Percentiles rank a stretch among this genome's conserved stretches.
Conservation (phyloP, 2,329 filamentous ascomycete species). For the Metarhizium anisopliae region DNA sequence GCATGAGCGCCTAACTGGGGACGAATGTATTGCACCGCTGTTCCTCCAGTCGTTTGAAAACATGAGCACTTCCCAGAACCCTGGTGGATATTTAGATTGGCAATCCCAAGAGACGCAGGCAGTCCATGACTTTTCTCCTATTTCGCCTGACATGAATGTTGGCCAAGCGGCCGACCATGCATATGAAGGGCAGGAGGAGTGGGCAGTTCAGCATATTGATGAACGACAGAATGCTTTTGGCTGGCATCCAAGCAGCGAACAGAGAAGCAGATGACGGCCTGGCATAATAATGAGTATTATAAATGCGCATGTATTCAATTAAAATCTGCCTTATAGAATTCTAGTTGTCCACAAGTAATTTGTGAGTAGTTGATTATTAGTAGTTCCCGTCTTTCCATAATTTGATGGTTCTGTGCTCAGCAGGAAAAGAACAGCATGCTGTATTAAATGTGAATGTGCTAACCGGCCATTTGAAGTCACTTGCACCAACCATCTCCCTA, state of each 20-base stretch:
- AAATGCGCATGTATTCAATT: neutral
- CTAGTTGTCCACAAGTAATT: neutral
- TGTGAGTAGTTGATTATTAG: too few relatives aligned
- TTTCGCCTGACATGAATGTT: neutral
- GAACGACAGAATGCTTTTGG: neutral
- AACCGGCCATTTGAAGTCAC: too few relatives aligned
- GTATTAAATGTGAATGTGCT: too few relatives aligned
- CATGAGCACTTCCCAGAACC: neutral
- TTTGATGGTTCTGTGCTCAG: too few relatives aligned
- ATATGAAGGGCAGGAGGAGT: neutral
- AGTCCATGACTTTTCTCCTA: neutral
- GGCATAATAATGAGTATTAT: neutral
- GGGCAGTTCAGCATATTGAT: neutral
- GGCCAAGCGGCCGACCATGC: neutral
- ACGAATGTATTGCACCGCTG: conserved; percentile 6
- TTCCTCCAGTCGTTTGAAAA: conserved; percentile 1
- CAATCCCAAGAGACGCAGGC: neutral
- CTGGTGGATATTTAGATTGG: neutral
- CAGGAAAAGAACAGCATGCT: too few relatives aligned
- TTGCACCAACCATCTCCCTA: too few relatives aligned
- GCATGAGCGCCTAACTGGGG: neutral
- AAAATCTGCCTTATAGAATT: neutral
- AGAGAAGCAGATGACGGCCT: neutral
- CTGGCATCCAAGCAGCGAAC: neutral
- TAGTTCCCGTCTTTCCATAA: too few relatives aligned